A percentile compares a stretch with the other conserved stretches of the same genome.
These are phyloP conservation scores for Astragalus membranaceus DNA, from an alignment of 306 rosid genomes.

Conservation along the genomic window DNA sequence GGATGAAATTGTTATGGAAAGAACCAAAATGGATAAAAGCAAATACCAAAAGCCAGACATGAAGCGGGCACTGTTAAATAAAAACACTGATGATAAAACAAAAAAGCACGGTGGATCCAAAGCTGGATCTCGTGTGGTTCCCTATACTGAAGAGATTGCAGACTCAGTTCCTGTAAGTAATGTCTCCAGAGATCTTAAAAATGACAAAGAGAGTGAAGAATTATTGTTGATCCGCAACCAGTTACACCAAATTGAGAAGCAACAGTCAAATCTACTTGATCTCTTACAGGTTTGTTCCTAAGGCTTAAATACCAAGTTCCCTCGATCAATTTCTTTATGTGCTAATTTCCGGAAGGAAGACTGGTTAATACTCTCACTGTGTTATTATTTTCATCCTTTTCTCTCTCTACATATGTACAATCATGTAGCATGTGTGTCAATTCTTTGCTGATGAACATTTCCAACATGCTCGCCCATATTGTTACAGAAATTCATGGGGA, in stretches of 20 bases:
- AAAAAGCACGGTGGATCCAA: slow-evolving; percentile 46
- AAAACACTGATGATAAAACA: slow-evolving; percentile 44
- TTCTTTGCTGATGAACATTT: slow-evolving; percentile 18
- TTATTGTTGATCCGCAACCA: slow-evolving; percentile 70
- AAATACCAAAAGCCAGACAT: slow-evolving; percentile 45
- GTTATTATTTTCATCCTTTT: background rate
- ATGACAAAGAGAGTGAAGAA: slow-evolving; percentile 62
- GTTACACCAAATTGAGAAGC: slow-evolving; percentile 84
- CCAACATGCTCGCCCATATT: slow-evolving; percentile 10
- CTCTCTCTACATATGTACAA: background rate
- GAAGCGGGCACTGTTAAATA: slow-evolving; percentile 44
- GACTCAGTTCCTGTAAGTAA: slow-evolving; percentile 39
- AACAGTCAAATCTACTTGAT: slow-evolving; percentile 81
- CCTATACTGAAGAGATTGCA: slow-evolving; percentile 55
- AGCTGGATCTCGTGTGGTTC: slow-evolving; percentile 85
- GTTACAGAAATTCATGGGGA: slow-evolving; percentile 79
- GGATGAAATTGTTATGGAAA: slow-evolving; percentile 39
- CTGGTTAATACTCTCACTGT: background rate
- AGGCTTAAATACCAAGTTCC: slow-evolving; percentile 1
- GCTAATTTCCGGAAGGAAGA: slow-evolving; percentile 1
- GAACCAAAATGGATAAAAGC: slow-evolving; percentile 37
- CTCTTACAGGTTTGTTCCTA: slow-evolving; percentile 78
- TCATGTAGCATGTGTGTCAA: slow-evolving; percentile 5
- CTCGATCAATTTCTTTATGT: background rate
- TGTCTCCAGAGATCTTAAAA: slow-evolving; percentile 43